Percentiles rank a stretch among this genome's conserved stretches.
Conservation (phyloP, 805 yeast genomes). For the Hanseniaspora occidentalis region DNA sequence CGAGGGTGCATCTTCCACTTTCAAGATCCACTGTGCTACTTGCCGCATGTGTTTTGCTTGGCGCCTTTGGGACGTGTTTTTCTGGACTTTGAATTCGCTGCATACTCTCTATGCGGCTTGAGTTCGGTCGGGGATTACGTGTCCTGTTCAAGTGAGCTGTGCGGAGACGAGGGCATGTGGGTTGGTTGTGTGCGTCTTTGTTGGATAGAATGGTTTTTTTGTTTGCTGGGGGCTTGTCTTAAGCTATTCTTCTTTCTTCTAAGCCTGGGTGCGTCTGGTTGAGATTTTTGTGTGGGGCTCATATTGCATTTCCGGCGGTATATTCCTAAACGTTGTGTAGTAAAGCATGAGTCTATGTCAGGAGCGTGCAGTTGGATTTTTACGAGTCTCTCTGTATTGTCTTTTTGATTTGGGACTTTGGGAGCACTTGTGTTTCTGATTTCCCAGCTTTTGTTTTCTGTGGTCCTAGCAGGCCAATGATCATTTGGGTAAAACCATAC, state of each 20-base stretch:
- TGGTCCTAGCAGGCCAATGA: conserved; percentile 70
- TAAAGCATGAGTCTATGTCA: conserved; percentile 4
- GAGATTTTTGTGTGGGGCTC: conserved; percentile 50
- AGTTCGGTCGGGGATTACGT: neutral
- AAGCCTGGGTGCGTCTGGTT: conserved; percentile 14
- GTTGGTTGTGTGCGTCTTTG: conserved; percentile 40
- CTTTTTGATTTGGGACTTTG: neutral
- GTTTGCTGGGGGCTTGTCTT: conserved; percentile 21
- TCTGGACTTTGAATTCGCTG: neutral
- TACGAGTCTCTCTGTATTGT: conserved; percentile 3
- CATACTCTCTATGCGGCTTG: neutral
- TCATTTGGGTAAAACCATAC: conserved; percentile 99
- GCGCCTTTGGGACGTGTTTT: no score
- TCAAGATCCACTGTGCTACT: no score
- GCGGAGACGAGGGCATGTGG: conserved; percentile 15
- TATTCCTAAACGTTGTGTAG: conserved; percentile 99
- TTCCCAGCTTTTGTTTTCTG: conserved; percentile 4
- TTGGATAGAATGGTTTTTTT: conserved; percentile 10
- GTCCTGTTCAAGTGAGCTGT: neutral
- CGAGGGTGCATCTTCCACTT: no score
- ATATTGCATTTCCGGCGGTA: conserved; percentile 68
- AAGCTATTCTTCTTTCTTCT: conserved; percentile 29
- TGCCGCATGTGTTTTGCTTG: no score
- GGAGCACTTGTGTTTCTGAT: conserved; percentile 1
- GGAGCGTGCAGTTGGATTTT: neutral